Evolutionary conservation across 1,139 yeast genomes (phyloP), one percentile per base, ranked within the genome.

Genomic region (Sugiyamaella pinicola): DNA sequence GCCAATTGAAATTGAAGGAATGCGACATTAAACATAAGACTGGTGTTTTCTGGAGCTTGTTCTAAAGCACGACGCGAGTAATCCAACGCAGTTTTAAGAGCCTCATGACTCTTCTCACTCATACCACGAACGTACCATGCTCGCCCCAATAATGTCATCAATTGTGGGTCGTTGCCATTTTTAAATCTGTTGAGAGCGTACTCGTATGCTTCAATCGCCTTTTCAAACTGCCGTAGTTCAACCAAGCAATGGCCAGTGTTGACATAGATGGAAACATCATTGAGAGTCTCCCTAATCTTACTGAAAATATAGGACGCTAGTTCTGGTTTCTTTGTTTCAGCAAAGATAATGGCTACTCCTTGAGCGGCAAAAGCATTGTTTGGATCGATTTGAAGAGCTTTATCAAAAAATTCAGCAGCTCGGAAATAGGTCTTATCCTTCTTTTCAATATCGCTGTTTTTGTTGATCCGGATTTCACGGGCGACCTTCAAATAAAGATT

Each of bases 301-400:
- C 95, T 81, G 65, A 95, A 84, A 51, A 90, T 84, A 61, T 89
- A 96, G 64, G 90, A 77, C 0, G 98, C 96, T 59, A 84, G 78
- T 39, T 81, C 83, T 19, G 82, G 73, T 56, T 88, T 85, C 64
- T 87, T 87, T 64, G 86, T 86, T 63, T 91, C 98, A 19, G 96
- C 95, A 69, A 89, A 87, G 9, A 91, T 83, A 52, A 93, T 90
- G 1, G 98, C 99, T 58, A 95, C 78, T 50, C 99, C 99, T 70
- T 93, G 99, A 0, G 99, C 99, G 1, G 98, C 99, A 72, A 85
- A 93, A 1, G 93, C 95, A 68, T 93, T 89, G 61, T 80, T 77
- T 4, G 93, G 81, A 71, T 93, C 99, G 34, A 90, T 75, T 48
- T 87, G 84, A 54, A 95, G 74, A 1, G 90, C 97, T 70, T 93